Conservation (phyloP, 1,284 basidiomycete species). For the Fomitiporia mediterranea region DNA sequence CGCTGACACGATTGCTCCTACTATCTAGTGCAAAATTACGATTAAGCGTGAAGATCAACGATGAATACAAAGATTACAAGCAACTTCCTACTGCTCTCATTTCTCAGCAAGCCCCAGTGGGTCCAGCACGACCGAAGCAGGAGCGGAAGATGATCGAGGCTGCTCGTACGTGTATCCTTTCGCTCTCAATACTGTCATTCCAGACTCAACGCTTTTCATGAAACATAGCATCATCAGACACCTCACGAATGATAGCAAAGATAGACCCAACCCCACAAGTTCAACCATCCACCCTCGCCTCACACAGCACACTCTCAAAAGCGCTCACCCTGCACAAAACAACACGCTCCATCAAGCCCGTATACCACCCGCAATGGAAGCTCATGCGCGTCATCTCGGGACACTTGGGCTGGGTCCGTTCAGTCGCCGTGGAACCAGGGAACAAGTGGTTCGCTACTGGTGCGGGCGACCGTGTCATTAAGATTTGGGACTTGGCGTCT, state of each 20-base stretch:
- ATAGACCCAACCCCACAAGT: slow-evolving; percentile 65
- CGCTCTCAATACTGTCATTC: slow-evolving; percentile 4
- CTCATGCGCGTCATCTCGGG: slow-evolving; percentile 96
- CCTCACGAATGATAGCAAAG: slow-evolving; percentile 58
- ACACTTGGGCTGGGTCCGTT: slow-evolving; percentile 98
- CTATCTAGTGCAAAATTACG: slow-evolving; percentile 54
- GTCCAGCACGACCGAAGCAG: slow-evolving; percentile 66
- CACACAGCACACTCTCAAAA: slow-evolving; percentile 67
- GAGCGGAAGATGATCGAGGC: slow-evolving; percentile 67
- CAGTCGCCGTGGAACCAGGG: slow-evolving; percentile 92
- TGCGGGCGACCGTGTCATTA: slow-evolving; percentile 96
- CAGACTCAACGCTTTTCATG: slow-evolving; percentile 4
- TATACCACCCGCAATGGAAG: slow-evolving; percentile 95
- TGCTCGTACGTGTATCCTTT: slow-evolving; percentile 51
- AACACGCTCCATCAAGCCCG: slow-evolving; percentile 87
- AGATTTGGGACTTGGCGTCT: slow-evolving; percentile 98
- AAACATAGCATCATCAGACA: slow-evolving; percentile 40
- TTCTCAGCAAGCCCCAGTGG: slow-evolving; percentile 76
- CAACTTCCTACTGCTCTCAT: slow-evolving; percentile 79
- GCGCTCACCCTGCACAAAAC: slow-evolving; percentile 89
- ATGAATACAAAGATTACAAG: slow-evolving; percentile 87
- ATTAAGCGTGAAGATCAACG: slow-evolving; percentile 69
- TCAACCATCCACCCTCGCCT: slow-evolving; percentile 61
- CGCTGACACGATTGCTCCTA: slow-evolving; percentile 4
- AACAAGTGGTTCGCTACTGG: slow-evolving; percentile 99